Evolutionary conservation across 2,329 filamentous ascomycete genomes (phyloP).

Genomic region (Penicillium sp.): DNA sequence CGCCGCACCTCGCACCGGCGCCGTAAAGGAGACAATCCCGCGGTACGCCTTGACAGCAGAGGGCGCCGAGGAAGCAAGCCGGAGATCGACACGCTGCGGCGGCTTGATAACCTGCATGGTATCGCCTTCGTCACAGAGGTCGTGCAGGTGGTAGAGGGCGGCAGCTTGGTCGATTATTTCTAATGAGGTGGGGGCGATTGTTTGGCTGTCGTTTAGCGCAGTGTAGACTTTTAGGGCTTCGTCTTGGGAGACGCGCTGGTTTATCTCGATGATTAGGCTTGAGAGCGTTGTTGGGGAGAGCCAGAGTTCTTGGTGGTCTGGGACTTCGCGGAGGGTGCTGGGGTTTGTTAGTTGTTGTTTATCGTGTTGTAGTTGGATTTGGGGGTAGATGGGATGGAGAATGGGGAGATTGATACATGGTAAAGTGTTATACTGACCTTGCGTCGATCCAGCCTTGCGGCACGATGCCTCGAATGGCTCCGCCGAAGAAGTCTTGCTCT

Average conservation of each 20-base stretch:
- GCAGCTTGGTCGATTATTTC: conserved; percentile 65
- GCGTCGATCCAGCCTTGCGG: conserved; percentile 38
- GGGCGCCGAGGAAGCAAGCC: conserved; percentile 37
- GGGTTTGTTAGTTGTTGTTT: conserved; percentile 11
- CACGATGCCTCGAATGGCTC: conserved; percentile 33
- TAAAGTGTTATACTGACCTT: conserved; percentile 27
- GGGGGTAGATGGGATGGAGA: not conserved
- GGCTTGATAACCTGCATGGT: conserved; percentile 64
- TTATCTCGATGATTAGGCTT: conserved; percentile 85
- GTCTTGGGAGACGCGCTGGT: conserved; percentile 63
- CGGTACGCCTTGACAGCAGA: conserved; percentile 25
- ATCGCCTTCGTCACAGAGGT: conserved; percentile 63
- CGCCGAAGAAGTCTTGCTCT: conserved; percentile 35
- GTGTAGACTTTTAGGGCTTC: conserved; percentile 27
- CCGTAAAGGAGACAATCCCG: conserved; percentile 30
- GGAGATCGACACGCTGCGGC: conserved; percentile 56
- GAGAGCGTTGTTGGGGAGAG: conserved; percentile 80
- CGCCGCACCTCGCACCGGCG: conserved; percentile 9
- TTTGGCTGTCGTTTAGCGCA: conserved; percentile 20
- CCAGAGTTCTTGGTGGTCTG: conserved; percentile 79
- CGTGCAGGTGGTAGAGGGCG: conserved; percentile 58
- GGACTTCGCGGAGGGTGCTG: conserved; percentile 39
- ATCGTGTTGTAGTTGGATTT: not conserved
- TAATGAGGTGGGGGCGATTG: conserved; percentile 10
- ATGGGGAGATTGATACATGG: not conserved